Conservation (phyloP, 371 early-diverging fungal genomes). For the Synchytrium microbalum region DNA sequence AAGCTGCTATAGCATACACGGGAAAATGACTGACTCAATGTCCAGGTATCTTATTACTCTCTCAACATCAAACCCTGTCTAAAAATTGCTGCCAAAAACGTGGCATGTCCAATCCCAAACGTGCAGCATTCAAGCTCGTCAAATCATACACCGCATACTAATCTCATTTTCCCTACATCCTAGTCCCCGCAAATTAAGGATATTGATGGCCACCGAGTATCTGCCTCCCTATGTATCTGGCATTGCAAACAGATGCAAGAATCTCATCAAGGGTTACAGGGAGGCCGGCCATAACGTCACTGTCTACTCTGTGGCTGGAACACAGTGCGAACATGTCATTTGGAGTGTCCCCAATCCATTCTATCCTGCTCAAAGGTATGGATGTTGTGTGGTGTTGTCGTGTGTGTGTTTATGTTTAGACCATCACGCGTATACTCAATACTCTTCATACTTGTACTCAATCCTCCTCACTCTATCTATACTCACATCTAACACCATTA, state of each 20-base stretch:
- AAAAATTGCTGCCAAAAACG: too few species aligned
- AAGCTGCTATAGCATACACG: too few species aligned
- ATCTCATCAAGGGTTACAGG: slow-evolving; percentile 30
- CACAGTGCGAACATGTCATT: slow-evolving; percentile 31
- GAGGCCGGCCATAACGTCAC: slow-evolving; percentile 36
- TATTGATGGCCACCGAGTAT: slow-evolving; percentile 41
- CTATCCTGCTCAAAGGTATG: slow-evolving; percentile 30
- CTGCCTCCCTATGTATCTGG: slow-evolving; percentile 43
- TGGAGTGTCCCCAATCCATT: slow-evolving; percentile 30
- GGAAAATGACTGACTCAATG: too few species aligned
- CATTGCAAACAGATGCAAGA: slow-evolving; percentile 42
- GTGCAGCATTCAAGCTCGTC: too few species aligned
- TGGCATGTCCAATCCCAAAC: too few species aligned
- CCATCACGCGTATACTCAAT: neutral
- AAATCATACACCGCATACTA: too few species aligned
- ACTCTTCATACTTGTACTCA: neutral
- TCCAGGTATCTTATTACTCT: too few species aligned
- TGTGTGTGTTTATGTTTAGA: neutral
- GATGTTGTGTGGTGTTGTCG: neutral
- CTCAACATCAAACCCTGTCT: too few species aligned
- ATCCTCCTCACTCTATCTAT: neutral
- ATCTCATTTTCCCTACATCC: too few species aligned
- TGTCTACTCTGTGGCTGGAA: slow-evolving; percentile 25
- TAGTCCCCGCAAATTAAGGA: too few species aligned
- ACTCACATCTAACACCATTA: too few species aligned